These are phyloP conservation scores for Cutaneotrichosporon sp. DNA, from an alignment of 1,284 basidiomycete species.

Conservation along the genomic window DNA sequence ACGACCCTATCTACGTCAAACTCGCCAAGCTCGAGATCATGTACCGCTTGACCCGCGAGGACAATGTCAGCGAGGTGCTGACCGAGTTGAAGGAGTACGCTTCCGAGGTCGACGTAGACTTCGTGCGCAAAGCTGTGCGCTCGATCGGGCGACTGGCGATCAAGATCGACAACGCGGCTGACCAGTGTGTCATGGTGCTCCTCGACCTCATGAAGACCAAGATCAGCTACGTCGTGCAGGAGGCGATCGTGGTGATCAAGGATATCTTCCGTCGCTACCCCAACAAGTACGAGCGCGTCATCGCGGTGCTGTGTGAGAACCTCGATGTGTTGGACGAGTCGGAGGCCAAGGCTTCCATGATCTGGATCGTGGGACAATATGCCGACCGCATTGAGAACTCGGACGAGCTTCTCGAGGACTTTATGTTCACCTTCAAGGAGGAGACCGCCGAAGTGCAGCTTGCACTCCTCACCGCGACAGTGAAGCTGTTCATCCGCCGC, in stretches of 20 bases:
- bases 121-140: conserved; percentile 89
- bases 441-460: conserved; percentile 93
- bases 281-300: conserved; percentile 94
- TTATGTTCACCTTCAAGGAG: conserved; percentile 88
- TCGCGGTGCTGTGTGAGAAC: conserved; percentile 90
- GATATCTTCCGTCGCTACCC: conserved; percentile 99
- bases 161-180: conserved; percentile 88
- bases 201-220: conserved; percentile 87
- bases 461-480: conserved; percentile 90
- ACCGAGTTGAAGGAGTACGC: conserved; percentile 98
- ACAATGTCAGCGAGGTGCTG: conserved; percentile 89
- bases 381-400: conserved; percentile 96
- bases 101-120: conserved; percentile 97
- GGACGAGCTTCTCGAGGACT: conserved; percentile 83
- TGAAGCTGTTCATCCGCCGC: conserved; percentile 93
- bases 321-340: conserved; percentile 96
- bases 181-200: conserved; percentile 91
- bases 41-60: conserved; percentile 87
- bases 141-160: conserved; percentile 96
- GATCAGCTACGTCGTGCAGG: conserved; percentile 96
- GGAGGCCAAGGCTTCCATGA: conserved; percentile 94
- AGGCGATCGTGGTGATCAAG: conserved; percentile 98
- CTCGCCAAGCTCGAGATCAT: conserved; percentile 98
- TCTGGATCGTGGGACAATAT: conserved; percentile 99
- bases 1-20: conserved; percentile 97